These are phyloP conservation scores for Gracilaria caudata DNA, from an alignment of 23 red algal species.

Conservation along the genomic window DNA sequence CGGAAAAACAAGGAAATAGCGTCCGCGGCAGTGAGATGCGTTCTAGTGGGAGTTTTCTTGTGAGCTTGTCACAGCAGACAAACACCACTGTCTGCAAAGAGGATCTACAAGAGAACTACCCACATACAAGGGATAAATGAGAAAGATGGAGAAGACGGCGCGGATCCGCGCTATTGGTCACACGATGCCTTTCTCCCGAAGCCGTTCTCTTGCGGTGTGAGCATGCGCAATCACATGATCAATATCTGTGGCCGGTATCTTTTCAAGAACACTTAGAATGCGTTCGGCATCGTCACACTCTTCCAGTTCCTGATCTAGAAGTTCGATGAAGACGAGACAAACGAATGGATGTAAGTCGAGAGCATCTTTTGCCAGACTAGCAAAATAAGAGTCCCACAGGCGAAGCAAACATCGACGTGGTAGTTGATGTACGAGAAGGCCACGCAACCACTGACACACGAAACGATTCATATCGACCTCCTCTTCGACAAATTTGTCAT, in stretches of 20 bases:
- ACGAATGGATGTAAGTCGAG: slow-evolving; percentile 86
- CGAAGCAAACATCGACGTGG: slow-evolving; percentile 72
- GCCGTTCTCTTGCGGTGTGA: slow-evolving; percentile 47
- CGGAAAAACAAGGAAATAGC: background rate
- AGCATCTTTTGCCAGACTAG: slow-evolving; percentile 31
- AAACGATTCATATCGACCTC: slow-evolving; percentile 79
- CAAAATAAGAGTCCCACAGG: slow-evolving; percentile 93
- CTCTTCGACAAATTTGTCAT: slow-evolving; percentile 85
- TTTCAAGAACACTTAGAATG: slow-evolving; percentile 65
- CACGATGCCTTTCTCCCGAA: slow-evolving; percentile 54
- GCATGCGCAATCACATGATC: slow-evolving; percentile 87
- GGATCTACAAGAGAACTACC: slow-evolving; percentile 3
- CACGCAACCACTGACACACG: slow-evolving; percentile 81
- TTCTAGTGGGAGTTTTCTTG: background rate
- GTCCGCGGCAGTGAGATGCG: background rate
- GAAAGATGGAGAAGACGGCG: background rate
- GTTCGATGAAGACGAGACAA: slow-evolving; percentile 86
- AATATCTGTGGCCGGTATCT: slow-evolving; percentile 80
- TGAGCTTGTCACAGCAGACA: background rate
- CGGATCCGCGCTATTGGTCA: slow-evolving; percentile 1
- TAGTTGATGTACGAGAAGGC: slow-evolving; percentile 69
- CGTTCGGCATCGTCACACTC: slow-evolving; percentile 90
- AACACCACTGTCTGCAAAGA: background rate
- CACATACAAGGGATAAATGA: background rate
- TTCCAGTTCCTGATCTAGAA: slow-evolving; percentile 80